These are phyloP conservation scores for Xerocomellus intermedius DNA, from an alignment of 768 basidiomycete genomes.

Conservation along the genomic window DNA sequence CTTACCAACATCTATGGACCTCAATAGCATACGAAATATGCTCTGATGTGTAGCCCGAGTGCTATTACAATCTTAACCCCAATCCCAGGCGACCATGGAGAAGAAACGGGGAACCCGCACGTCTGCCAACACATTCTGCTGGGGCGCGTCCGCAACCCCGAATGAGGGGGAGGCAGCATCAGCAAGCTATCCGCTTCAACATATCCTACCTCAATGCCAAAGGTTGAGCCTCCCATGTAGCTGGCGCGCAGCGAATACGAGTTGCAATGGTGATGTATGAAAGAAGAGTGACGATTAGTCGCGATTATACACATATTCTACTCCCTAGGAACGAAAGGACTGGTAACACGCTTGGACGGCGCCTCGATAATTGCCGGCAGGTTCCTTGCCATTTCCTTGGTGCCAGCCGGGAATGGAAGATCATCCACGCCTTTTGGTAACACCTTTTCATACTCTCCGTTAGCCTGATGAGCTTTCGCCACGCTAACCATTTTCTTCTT, in stretches of 20 bases:
- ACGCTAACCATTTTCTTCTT: constrained; percentile 78
- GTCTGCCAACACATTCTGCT: background rate
- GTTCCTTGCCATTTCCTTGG: constrained; percentile 64
- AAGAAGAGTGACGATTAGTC: constrained; percentile 1
- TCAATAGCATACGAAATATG: background rate
- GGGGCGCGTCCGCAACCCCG: background rate
- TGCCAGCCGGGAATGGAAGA: constrained; percentile 92
- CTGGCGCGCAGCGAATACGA: background rate
- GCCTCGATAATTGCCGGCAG: constrained; percentile 69
- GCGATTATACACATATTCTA: constrained; percentile 28
- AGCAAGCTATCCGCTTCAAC: background rate
- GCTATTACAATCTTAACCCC: background rate
- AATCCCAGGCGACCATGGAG: background rate
- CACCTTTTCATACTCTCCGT: constrained; percentile 72
- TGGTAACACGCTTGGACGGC: constrained; percentile 69
- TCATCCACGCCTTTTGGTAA: constrained; percentile 79
- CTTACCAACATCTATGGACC: background rate
- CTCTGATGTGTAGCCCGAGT: background rate
- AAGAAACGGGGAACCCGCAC: background rate
- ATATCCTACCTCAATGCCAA: background rate
- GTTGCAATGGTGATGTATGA: constrained; percentile 1
- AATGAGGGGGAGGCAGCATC: background rate
- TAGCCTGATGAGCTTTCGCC: constrained; percentile 62
- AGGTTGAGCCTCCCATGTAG: background rate
- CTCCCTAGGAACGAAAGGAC: constrained; percentile 78